A percentile compares a stretch with the other conserved stretches of the same genome.
These are phyloP conservation scores for Tremella yokohamensis DNA, from an alignment of 768 basidiomycete genomes.

Conservation along the genomic window DNA sequence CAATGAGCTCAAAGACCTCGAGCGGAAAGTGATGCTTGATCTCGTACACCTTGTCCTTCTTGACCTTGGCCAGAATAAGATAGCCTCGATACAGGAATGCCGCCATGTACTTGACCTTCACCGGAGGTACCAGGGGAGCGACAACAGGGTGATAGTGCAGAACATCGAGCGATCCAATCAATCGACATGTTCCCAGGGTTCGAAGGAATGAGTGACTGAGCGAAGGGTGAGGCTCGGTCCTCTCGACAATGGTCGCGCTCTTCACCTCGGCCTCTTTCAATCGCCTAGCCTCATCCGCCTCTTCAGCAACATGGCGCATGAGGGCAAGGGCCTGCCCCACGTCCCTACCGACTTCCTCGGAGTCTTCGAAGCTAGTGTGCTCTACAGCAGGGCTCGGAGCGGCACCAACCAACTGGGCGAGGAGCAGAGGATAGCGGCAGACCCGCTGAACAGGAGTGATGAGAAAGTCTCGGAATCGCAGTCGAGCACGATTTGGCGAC, in stretches of 20 bases:
- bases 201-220: conserved; percentile 52
- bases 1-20: conserved; percentile 66
- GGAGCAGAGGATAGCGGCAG: conserved; percentile 88
- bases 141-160: conserved; percentile 64
- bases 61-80: conserved; percentile 78
- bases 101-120: conserved; percentile 80
- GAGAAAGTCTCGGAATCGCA: conserved; percentile 70
- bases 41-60: conserved; percentile 71
- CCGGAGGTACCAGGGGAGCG: conserved; percentile 55
- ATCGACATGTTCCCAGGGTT: conserved; percentile 71
- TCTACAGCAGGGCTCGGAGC: conserved; percentile 20
- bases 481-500: conserved; percentile 31
- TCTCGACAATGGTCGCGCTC: conserved; percentile 65
- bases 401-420: conserved; percentile 62
- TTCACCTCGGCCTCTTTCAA: conserved; percentile 64
- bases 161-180: conserved; percentile 84
- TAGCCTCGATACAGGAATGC: conserved; percentile 90
- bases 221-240: conserved; percentile 56
- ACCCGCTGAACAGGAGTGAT: conserved; percentile 97
- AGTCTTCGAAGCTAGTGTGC: conserved; percentile 8
- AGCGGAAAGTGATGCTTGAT: conserved; percentile 84
- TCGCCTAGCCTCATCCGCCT: conserved; percentile 76
- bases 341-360: conserved; percentile 36
- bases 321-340: conserved; percentile 56
- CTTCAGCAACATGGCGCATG: conserved; percentile 70